These are phyloP conservation scores for Clitopilus hobsonii DNA, from an alignment of 768 basidiomycete species.

Conservation along the genomic window DNA sequence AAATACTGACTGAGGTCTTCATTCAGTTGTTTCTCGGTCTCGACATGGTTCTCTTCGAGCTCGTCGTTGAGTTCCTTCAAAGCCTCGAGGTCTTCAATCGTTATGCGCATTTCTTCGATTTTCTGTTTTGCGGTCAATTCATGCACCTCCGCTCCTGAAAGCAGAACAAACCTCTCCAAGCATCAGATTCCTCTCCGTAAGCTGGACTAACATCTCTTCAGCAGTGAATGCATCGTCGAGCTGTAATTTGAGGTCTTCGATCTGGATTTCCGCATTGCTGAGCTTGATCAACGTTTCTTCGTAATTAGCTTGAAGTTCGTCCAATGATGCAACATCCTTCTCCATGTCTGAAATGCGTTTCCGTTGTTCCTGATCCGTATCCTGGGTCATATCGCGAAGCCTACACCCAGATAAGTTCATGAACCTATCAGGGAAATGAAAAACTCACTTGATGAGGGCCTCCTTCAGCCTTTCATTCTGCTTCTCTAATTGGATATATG, in stretches of 20 bases:
- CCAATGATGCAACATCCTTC: slow-evolving; percentile 72
- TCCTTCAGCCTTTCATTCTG: slow-evolving; percentile 96
- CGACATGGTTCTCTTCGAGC: slow-evolving; percentile 92
- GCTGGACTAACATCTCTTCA: slow-evolving; percentile 92
- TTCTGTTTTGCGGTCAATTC: too few relatives aligned
- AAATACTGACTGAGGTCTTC: slow-evolving; percentile 76
- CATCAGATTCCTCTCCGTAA: slow-evolving; percentile 91
- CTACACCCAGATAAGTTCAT: slow-evolving; percentile 29
- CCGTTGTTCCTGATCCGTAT: slow-evolving; percentile 83
- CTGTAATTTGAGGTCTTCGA: slow-evolving; percentile 91
- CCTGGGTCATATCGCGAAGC: slow-evolving; percentile 82
- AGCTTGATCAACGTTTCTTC: slow-evolving; percentile 78
- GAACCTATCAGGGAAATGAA: background rate
- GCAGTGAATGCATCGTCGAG: slow-evolving; percentile 93
- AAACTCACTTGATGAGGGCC: slow-evolving; percentile 72
- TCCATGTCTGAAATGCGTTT: slow-evolving; percentile 83
- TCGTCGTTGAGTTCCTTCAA: slow-evolving; percentile 96
- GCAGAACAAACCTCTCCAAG: slow-evolving; percentile 81
- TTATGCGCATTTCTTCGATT: slow-evolving; percentile 96
- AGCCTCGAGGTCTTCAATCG: slow-evolving; percentile 94
- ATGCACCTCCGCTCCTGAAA: too few relatives aligned
- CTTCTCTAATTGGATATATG: slow-evolving; percentile 87
- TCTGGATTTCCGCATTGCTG: slow-evolving; percentile 83
- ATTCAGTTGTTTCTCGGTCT: slow-evolving; percentile 87
- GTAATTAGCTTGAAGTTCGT: slow-evolving; percentile 86